Conservation (phyloP, 2,329 filamentous ascomycete genomes). For the Nannizzia gypsea region DNA sequence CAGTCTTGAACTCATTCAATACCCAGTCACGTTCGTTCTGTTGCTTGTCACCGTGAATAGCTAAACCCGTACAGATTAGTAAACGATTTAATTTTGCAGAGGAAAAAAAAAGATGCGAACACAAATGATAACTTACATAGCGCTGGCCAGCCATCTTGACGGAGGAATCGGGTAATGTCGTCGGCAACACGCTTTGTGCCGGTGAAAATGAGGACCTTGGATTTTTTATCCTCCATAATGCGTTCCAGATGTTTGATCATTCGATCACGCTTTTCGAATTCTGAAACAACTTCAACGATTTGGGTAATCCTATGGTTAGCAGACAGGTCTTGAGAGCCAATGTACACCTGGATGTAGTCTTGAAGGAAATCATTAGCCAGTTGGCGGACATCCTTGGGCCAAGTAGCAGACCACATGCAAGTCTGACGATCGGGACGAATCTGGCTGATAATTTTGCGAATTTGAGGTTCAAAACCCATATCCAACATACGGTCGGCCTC, state of each 20-base stretch:
- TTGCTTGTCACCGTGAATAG: constrained; percentile 98
- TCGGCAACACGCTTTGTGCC: constrained; percentile 83
- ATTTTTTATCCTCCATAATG: constrained; percentile 90
- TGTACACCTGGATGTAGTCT: constrained; percentile 98
- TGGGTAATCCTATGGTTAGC: constrained; percentile 98
- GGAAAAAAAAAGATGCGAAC: background rate
- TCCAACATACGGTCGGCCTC: constrained; percentile 99
- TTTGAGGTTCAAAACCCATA: constrained; percentile 99
- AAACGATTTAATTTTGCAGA: constrained; percentile 16
- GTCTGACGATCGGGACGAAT: constrained; percentile 98
- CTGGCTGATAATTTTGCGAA: constrained; percentile 95
- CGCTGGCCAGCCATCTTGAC: constrained; percentile 95
- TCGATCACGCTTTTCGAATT: constrained; percentile 93
- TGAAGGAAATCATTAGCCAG: constrained; percentile 81
- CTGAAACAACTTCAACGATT: constrained; percentile 88
- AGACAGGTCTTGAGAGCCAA: constrained; percentile 88
- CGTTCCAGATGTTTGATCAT: constrained; percentile 98
- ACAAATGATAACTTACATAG: constrained; percentile 55
- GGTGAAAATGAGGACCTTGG: constrained; percentile 93
- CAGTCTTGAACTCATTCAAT: constrained; percentile 97
- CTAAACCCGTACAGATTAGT: constrained; percentile 37
- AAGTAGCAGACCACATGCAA: constrained; percentile 99
- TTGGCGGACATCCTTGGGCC: constrained; percentile 96
- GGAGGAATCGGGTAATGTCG: constrained; percentile 92
- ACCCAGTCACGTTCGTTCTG: constrained; percentile 99